A percentile compares a stretch with the other conserved stretches of the same genome.
Evolutionary conservation across 495 filamentous ascomycete species (phyloP).

Genomic region (Talaromyces thailandensis): DNA sequence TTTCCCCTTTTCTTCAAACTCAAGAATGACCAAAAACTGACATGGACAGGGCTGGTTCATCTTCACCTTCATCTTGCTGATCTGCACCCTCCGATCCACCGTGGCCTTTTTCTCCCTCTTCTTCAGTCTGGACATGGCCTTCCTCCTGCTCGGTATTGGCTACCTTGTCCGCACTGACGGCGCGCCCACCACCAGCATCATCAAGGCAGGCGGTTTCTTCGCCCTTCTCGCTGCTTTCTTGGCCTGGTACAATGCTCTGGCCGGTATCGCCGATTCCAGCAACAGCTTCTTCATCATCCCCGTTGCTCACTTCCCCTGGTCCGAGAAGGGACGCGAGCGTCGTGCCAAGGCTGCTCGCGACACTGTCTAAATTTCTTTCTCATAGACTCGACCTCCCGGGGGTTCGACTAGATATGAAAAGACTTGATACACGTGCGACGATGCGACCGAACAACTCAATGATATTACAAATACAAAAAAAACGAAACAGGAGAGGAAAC

Average conservation of each 20-base stretch:
- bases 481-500: neutral
- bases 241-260: conserved; percentile 95
- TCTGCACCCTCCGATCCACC: conserved; percentile 89
- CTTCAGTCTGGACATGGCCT: conserved; percentile 86
- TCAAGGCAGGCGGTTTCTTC: conserved; percentile 80
- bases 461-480: neutral
- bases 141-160: conserved; percentile 74
- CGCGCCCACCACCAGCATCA: conserved; percentile 39
- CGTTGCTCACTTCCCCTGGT: conserved; percentile 96
- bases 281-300: conserved; percentile 96
- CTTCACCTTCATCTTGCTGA: conserved; percentile 81
- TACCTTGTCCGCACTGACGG: conserved; percentile 49
- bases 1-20: conserved; percentile 11
- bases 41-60: conserved; percentile 79
- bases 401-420: neutral
- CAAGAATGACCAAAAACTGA: conserved; percentile 9
- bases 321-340: conserved; percentile 65
- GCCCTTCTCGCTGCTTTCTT: conserved; percentile 82
- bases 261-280: conserved; percentile 79
- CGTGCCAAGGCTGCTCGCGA: conserved; percentile 39
- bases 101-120: conserved; percentile 95
- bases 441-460: neutral
- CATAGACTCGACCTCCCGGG: neutral
- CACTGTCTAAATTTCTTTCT: conserved; percentile 19
- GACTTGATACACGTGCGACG: neutral